phyloP scores from a whole-genome alignment of 495 filamentous ascomycete species.

The Penicillium ochrochloron region DNA sequence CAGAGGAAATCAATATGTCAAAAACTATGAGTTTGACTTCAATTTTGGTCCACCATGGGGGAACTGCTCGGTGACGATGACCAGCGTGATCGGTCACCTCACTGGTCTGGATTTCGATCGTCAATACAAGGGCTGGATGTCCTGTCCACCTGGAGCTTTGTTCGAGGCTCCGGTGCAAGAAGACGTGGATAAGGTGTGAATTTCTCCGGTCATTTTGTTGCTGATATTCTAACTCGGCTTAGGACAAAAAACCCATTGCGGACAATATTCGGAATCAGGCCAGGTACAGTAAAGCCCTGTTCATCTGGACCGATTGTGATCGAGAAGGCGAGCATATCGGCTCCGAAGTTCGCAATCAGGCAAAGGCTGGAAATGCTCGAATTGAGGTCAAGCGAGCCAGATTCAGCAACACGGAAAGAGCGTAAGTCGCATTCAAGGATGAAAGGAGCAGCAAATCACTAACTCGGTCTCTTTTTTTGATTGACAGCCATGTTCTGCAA shows the following conservation, averaged over 20 bases:
- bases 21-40: conserved; percentile 93
- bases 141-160: conserved; percentile 74
- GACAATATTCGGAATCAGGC: conserved; percentile 84
- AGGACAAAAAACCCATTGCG: conserved; percentile 82
- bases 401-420: conserved; percentile 95
- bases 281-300: conserved; percentile 67
- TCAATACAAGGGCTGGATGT: conserved; percentile 75
- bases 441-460: background rate
- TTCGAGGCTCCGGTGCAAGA: conserved; percentile 82
- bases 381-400: conserved; percentile 83
- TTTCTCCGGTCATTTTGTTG: too few relatives aligned
- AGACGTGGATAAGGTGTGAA: conserved; percentile 63
- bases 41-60: conserved; percentile 85
- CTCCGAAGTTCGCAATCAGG: conserved; percentile 84
- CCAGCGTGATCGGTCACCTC: conserved; percentile 86
- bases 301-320: conserved; percentile 99
- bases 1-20: conserved; percentile 74
- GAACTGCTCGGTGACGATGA: conserved; percentile 84
- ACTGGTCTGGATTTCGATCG: conserved; percentile 71
- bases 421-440: conserved; percentile 55
- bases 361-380: conserved; percentile 68
- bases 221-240: conserved; percentile 20
- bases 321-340: conserved; percentile 97
- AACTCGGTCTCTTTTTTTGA: background rate
- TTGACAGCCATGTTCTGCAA: conserved; percentile 70